These are phyloP conservation scores for Pythium scleroteichum DNA, from an alignment of 352 stramenopile genomes.

Conservation along the genomic window DNA sequence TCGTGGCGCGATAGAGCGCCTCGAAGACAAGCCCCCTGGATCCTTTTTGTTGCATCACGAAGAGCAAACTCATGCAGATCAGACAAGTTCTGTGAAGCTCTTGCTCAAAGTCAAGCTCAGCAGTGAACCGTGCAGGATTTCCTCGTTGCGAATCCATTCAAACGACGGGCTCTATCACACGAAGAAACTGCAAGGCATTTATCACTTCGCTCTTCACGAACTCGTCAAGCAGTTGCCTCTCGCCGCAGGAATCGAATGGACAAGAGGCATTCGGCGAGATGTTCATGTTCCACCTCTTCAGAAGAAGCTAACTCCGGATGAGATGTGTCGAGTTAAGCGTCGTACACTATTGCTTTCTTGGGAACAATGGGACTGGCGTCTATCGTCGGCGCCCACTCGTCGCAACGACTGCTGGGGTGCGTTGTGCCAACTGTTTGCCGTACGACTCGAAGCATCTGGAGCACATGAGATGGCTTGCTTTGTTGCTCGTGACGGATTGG, in stretches of 20 bases:
- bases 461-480: slow-evolving; percentile 13
- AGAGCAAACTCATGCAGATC: neutral
- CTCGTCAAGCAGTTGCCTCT: slow-evolving; percentile 41
- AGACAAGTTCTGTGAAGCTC: slow-evolving; percentile 10
- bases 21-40: slow-evolving; percentile 35
- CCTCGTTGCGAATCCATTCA: slow-evolving; percentile 39
- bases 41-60: slow-evolving; percentile 49
- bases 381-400: slow-evolving; percentile 1
- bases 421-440: slow-evolving; percentile 18
- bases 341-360: slow-evolving; percentile 4
- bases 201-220: slow-evolving; percentile 47
- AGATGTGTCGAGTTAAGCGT: neutral
- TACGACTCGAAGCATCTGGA: slow-evolving; percentile 13
- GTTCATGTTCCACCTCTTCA: slow-evolving; percentile 23
- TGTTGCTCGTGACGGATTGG: slow-evolving; percentile 19
- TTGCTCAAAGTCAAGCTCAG: slow-evolving; percentile 48
- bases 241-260: slow-evolving; percentile 38
- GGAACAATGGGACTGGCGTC: slow-evolving; percentile 10
- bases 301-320: slow-evolving; percentile 18
- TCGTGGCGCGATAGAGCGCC: slow-evolving; percentile 30
- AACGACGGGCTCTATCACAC: slow-evolving; percentile 37
- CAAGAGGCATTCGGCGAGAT: slow-evolving; percentile 35
- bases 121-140: slow-evolving; percentile 39
- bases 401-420: slow-evolving; percentile 23
- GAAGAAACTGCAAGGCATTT: slow-evolving; percentile 36